Conservation (phyloP, 2,329 filamentous ascomycete genomes). For the Penicillium glabrum region DNA sequence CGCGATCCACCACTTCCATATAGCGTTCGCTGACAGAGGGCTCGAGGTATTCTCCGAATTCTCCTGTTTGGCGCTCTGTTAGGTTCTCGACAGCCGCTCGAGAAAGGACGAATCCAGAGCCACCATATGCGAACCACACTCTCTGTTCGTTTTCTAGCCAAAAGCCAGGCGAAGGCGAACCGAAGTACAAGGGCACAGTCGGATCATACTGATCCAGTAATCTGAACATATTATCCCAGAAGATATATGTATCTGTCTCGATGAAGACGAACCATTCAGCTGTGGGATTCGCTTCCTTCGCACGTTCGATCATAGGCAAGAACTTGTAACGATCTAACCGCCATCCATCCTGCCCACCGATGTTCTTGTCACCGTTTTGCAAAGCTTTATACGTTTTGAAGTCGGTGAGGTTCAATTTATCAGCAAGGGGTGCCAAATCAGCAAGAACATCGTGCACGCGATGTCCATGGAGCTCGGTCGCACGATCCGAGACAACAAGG, state of each 20-base stretch:
- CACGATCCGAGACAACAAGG: conserved; percentile 37
- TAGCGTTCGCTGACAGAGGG: conserved; percentile 42
- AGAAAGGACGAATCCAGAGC: conserved; percentile 50
- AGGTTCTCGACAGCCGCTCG: conserved; percentile 47
- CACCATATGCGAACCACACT: conserved; percentile 51
- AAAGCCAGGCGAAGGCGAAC: conserved; percentile 48
- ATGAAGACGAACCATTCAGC: conserved; percentile 58
- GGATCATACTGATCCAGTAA: conserved; percentile 53
- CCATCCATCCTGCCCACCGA: conserved; percentile 48
- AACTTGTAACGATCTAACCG: conserved; percentile 60
- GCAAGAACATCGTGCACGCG: conserved; percentile 48
- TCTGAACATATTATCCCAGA: conserved; percentile 49
- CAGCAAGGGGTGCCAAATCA: conserved; percentile 45
- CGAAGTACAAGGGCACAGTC: conserved; percentile 48
- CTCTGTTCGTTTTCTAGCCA: conserved; percentile 9
- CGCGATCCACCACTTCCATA: conserved; percentile 43
- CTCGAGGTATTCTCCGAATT: conserved; percentile 40
- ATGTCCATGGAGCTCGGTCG: conserved; percentile 47
- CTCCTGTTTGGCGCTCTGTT: conserved; percentile 19
- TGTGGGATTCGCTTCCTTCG: conserved; percentile 49
- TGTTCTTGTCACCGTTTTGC: conserved; percentile 32
- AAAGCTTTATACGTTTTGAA: conserved; percentile 46
- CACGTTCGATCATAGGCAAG: conserved; percentile 54
- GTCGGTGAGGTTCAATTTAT: conserved; percentile 32
- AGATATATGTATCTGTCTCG: conserved; percentile 55